phyloP scores from a whole-genome alignment of 345 rosid genomes.

The Camelina laxa region DNA sequence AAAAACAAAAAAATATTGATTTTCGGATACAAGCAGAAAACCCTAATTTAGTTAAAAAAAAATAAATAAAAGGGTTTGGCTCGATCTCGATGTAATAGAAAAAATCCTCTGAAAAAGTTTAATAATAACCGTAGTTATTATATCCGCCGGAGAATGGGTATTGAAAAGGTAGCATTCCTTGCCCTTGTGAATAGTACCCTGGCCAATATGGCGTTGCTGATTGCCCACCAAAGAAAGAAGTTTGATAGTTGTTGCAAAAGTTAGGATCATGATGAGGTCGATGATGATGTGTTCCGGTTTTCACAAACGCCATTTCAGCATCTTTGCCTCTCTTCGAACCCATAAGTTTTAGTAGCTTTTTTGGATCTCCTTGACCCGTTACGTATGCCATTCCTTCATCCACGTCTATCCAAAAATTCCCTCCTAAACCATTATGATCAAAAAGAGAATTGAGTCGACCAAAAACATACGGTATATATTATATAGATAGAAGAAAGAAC shows the following conservation, averaged over 20 bases:
- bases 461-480: background rate
- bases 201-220: slow-evolving; percentile 34
- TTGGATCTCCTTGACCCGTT: slow-evolving; percentile 39
- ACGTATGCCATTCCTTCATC: slow-evolving; percentile 46
- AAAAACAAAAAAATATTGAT: background rate
- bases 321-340: slow-evolving; percentile 38
- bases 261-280: background rate
- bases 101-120: background rate
- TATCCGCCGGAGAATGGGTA: slow-evolving; percentile 32
- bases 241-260: slow-evolving; percentile 20
- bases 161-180: slow-evolving; percentile 33
- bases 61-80: slow-evolving; percentile 13
- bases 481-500: background rate
- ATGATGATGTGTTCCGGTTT: slow-evolving; percentile 26
- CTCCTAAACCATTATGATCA: slow-evolving; percentile 15
- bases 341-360: slow-evolving; percentile 42
- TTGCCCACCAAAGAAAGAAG: slow-evolving; percentile 14
- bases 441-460: background rate
- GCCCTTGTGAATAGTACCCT: slow-evolving; percentile 12
- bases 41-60: slow-evolving; percentile 7
- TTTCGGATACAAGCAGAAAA: slow-evolving; percentile 28
- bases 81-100: slow-evolving; percentile 20
- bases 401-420: slow-evolving; percentile 40
- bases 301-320: slow-evolving; percentile 40
- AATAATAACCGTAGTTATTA: slow-evolving; percentile 29